Evolutionary conservation across 371 early-diverging fungal genomes (phyloP).

Genomic region (Cokeromyces recurvatus): DNA sequence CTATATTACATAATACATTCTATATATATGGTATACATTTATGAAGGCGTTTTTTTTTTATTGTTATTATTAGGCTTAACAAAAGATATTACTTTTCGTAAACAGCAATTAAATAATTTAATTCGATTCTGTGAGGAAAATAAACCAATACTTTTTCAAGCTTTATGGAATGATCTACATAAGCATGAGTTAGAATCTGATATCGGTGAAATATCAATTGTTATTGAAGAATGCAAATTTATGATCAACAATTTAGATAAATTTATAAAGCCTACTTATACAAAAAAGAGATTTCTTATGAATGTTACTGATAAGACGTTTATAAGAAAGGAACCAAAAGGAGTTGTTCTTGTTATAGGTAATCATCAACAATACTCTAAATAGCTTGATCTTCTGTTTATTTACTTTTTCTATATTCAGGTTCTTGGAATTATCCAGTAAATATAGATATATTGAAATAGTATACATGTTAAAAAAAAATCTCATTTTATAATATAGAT

Average conservation of each 20-base stretch:
- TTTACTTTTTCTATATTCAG: slow-evolving; percentile 8
- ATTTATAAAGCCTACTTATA: slow-evolving; percentile 21
- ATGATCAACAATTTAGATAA: slow-evolving; percentile 41
- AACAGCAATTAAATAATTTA: slow-evolving; percentile 68
- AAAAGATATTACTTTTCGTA: slow-evolving; percentile 58
- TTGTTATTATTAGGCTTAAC: no score
- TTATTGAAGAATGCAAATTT: slow-evolving; percentile 68
- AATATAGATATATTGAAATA: neutral
- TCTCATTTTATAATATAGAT: slow-evolving; percentile 20
- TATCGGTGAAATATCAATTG: slow-evolving; percentile 55
- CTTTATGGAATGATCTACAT: slow-evolving; percentile 67
- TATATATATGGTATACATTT: no score
- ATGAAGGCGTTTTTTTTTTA: no score
- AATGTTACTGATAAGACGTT: slow-evolving; percentile 37
- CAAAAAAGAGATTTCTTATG: slow-evolving; percentile 29
- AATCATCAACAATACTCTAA: slow-evolving; percentile 6
- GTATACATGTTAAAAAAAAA: neutral
- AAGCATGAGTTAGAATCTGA: slow-evolving; percentile 50
- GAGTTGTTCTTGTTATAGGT: slow-evolving; percentile 72
- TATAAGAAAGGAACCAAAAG: slow-evolving; percentile 68
- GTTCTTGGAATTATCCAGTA: slow-evolving; percentile 92
- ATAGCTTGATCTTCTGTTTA: neutral
- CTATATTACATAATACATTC: no score
- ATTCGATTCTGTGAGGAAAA: slow-evolving; percentile 66
- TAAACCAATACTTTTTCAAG: slow-evolving; percentile 51